Conservation (phyloP, 768 basidiomycete genomes). For the Tricholoma matsutake region DNA sequence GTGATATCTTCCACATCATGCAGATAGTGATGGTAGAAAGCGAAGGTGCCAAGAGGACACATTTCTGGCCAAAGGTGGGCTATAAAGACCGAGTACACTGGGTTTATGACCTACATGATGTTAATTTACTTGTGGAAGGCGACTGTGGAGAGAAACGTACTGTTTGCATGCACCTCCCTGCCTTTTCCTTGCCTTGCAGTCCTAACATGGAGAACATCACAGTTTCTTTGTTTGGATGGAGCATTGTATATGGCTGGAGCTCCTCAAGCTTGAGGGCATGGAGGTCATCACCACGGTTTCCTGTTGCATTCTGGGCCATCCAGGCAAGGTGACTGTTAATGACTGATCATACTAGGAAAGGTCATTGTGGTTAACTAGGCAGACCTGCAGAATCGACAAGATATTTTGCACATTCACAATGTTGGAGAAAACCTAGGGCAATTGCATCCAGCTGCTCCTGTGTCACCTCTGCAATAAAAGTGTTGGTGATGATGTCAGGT, state of each 20-base stretch:
- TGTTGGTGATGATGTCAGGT: constrained; percentile 29
- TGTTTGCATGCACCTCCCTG: constrained; percentile 19
- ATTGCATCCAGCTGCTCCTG: constrained; percentile 22
- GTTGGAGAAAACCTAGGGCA: constrained; percentile 22
- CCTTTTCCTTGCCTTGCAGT: constrained; percentile 27
- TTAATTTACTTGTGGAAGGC: too few species aligned
- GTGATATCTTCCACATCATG: too few species aligned
- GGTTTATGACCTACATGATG: too few species aligned
- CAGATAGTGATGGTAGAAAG: too few species aligned
- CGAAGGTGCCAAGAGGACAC: too few species aligned
- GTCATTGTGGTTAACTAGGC: not conserved
- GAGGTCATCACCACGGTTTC: constrained; percentile 31
- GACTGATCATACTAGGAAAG: constrained; percentile 16
- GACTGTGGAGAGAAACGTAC: too few species aligned
- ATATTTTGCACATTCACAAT: constrained; percentile 24
- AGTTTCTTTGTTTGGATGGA: constrained; percentile 22
- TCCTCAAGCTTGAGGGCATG: constrained; percentile 22
- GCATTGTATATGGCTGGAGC: constrained; percentile 23
- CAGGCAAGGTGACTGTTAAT: constrained; percentile 29
- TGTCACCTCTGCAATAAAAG: constrained; percentile 25
- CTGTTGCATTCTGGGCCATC: constrained; percentile 24
- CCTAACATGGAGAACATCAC: constrained; percentile 11
- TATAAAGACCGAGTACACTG: too few species aligned
- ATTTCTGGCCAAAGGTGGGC: too few species aligned
- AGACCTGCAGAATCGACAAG: not conserved